Base-by-base conservation (phyloP, 805 yeast genomes). In the Barnettozyma californica region DNA sequence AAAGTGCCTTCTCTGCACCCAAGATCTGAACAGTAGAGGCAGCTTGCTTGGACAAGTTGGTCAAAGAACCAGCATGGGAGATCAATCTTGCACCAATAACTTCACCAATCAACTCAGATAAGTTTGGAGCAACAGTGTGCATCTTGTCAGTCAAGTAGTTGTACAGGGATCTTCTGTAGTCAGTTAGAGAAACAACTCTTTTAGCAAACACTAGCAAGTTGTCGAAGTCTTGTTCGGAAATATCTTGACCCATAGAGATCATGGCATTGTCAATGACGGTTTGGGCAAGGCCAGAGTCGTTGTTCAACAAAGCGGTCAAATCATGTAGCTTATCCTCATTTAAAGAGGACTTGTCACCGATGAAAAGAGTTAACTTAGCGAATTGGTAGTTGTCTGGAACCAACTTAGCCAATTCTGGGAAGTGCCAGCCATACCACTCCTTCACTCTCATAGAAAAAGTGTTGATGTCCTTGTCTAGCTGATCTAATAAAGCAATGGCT, bases 351-450 rank as follows among this genome's bases (percentile, higher is more conserved):
- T 94, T 94, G 75, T 94, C 96, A 71, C 81, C 80, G 67, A 94
- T 88, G 71, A 78, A 77, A 54, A 89, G 72, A 53, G 89, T 87
- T 54, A 92, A 78, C 68, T 78, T 81, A 59, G 97, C 96, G 83
- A 94, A 94, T 52, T 97, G 91, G 77, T 94, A 94, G 71, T 94
- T 86, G 68, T 94, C 99, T 75, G 95, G 95, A 74, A 94, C 99
- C 64, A 94, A 83, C 74, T 94, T 97, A 68, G 95, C 99, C 64
- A 94, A 80, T 60, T 92, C 77, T 44, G 99, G 97, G 75, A 92
- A 92, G 72, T 92, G 99, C 99, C 99, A 92, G 58, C 99, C 98
- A 73, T 92, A 92, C 99, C 99, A 92, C 75, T 92, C 99, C 75
- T 92, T 94, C 70, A 91, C 83, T 76, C 99, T 83, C 99, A 92